These are phyloP conservation scores for Aphanomyces stellatus DNA, from an alignment of 352 stramenopile species.

Conservation along the genomic window DNA sequence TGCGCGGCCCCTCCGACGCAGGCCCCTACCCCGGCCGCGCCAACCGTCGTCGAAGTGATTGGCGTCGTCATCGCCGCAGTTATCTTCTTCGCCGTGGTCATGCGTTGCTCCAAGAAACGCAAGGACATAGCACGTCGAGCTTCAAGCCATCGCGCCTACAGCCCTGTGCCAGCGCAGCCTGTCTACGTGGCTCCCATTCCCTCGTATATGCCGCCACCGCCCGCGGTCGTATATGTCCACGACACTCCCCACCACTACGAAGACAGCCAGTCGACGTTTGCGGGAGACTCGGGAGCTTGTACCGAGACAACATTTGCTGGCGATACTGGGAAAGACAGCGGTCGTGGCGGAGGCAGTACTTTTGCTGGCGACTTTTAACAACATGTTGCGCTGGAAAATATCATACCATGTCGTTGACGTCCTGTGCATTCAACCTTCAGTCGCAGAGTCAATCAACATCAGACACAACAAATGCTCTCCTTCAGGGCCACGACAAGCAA, in stretches of 20 bases:
- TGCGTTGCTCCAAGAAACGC: too few relatives aligned
- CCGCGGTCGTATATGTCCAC: not conserved
- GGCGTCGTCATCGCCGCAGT: not conserved
- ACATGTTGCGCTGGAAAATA: too few relatives aligned
- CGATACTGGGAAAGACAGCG: not conserved
- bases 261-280: too few relatives aligned
- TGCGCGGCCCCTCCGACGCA: not conserved
- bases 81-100: not conserved
- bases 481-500: too few relatives aligned
- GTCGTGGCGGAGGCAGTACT: not conserved
- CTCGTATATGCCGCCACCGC: not conserved
- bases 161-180: not conserved
- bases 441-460: not conserved
- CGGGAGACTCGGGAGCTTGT: not conserved
- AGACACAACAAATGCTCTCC: too few relatives aligned
- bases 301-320: not conserved
- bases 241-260: too few relatives aligned
- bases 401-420: too few relatives aligned
- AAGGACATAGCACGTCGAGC: too few relatives aligned
- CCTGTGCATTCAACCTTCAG: too few relatives aligned
- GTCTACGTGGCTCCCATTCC: not conserved
- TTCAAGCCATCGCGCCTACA: too few relatives aligned
- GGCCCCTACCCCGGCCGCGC: not conserved
- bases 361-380: conserved; percentile 17
- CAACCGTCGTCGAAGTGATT: not conserved